Percentiles rank a stretch among this genome's conserved stretches.
Conservation (phyloP, 1,284 basidiomycete species). For the Cryptococcus sp. region DNA sequence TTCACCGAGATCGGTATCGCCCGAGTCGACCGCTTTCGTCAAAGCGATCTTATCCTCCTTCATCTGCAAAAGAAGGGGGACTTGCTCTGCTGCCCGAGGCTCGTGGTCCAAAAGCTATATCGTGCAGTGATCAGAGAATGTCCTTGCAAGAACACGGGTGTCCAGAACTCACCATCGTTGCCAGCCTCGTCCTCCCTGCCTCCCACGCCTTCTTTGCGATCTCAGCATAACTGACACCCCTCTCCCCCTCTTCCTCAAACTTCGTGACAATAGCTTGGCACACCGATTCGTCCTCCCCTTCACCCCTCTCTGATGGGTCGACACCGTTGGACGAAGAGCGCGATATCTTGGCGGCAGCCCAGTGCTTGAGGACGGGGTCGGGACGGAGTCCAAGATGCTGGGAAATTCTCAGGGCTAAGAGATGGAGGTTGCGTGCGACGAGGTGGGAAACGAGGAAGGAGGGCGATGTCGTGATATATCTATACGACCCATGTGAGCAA, state of each 20-base stretch:
- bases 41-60: slow-evolving; percentile 87
- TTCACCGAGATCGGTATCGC: slow-evolving; percentile 89
- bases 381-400: slow-evolving; percentile 76
- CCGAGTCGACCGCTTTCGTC: slow-evolving; percentile 86
- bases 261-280: slow-evolving; percentile 82
- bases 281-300: slow-evolving; percentile 68
- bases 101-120: slow-evolving; percentile 85
- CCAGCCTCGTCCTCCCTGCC: slow-evolving; percentile 75
- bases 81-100: slow-evolving; percentile 82
- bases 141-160: not conserved
- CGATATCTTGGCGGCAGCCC: slow-evolving; percentile 89
- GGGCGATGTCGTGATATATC: slow-evolving; percentile 73
- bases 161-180: slow-evolving; percentile 67
- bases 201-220: slow-evolving; percentile 94
- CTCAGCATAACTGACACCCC: slow-evolving; percentile 81
- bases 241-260: slow-evolving; percentile 60
- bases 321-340: slow-evolving; percentile 59
- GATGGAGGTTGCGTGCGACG: slow-evolving; percentile 81
- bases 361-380: slow-evolving; percentile 86
- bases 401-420: slow-evolving; percentile 88
- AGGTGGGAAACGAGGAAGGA: slow-evolving; percentile 76
- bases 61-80: slow-evolving; percentile 88
- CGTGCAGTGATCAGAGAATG: not conserved
- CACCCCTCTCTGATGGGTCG: slow-evolving; percentile 54
- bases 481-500: slow-evolving; percentile 36